Conservation (phyloP, 805 yeast species). For the Suhomyces vadensis region DNA sequence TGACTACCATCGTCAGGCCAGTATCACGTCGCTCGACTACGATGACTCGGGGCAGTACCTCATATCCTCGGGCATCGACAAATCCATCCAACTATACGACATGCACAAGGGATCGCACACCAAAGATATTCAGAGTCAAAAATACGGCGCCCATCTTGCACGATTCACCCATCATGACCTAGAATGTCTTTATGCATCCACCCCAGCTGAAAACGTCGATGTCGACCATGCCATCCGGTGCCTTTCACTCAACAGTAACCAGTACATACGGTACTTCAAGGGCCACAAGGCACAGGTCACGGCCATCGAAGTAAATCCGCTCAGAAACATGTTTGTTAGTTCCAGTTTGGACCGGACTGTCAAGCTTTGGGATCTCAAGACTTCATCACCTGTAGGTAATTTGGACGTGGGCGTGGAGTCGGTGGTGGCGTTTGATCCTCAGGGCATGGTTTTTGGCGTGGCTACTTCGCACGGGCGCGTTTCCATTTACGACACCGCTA, state of each 20-base stretch:
- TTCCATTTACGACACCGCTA: conserved; percentile 61
- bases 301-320: conserved; percentile 71
- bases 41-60: conserved; percentile 82
- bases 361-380: conserved; percentile 82
- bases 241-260: conserved; percentile 72
- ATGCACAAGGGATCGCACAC: conserved; percentile 62
- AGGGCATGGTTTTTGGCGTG: conserved; percentile 78
- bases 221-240: conserved; percentile 75
- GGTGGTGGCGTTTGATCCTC: conserved; percentile 75
- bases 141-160: conserved; percentile 89
- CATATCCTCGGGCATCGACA: conserved; percentile 77
- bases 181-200: conserved; percentile 80
- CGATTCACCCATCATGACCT: conserved; percentile 73
- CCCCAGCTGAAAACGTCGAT: conserved; percentile 40
- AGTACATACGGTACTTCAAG: conserved; percentile 78
- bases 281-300: conserved; percentile 84
- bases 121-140: conserved; percentile 76
- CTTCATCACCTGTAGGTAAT: conserved; percentile 63
- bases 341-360: conserved; percentile 78
- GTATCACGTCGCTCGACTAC: conserved; percentile 70
- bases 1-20: conserved; percentile 50
- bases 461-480: conserved; percentile 32
- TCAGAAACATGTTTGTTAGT: conserved; percentile 61
- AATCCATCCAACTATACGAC: conserved; percentile 82
- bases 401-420: conserved; percentile 54